Conservation (phyloP, 768 basidiomycete species). For the Baorangia bicolor region DNA sequence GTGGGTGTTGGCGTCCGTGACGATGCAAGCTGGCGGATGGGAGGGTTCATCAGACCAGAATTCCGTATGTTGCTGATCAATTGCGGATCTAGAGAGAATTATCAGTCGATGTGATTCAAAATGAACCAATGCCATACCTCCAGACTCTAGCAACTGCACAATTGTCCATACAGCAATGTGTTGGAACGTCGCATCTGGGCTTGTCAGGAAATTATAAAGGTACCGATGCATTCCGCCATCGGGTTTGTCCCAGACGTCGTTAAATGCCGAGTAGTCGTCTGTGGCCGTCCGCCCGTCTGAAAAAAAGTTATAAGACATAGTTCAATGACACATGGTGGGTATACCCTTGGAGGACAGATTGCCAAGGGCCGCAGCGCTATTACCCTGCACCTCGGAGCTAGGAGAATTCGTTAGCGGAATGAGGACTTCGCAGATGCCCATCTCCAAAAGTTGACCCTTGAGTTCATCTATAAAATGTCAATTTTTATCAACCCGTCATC, state of each 20-base stretch:
- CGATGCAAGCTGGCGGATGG: conserved; percentile 79
- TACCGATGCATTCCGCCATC: conserved; percentile 97
- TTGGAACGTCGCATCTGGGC: conserved; percentile 95
- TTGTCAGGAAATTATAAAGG: conserved; percentile 89
- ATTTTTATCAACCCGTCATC: background rate
- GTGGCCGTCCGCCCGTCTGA: conserved; percentile 72
- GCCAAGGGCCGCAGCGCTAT: conserved; percentile 95
- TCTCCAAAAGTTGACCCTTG: conserved; percentile 94
- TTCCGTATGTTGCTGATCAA: conserved; percentile 87
- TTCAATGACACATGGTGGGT: conserved; percentile 8
- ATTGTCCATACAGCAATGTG: conserved; percentile 99
- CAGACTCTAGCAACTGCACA: conserved; percentile 95
- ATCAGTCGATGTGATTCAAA: background rate
- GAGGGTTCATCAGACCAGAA: conserved; percentile 78
- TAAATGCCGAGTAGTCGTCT: conserved; percentile 96
- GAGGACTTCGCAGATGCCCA: conserved; percentile 97
- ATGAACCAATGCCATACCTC: conserved; percentile 48
- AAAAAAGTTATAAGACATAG: background rate
- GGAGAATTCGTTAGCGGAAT: conserved; percentile 96
- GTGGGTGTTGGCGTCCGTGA: conserved; percentile 68
- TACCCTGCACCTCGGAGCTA: conserved; percentile 97
- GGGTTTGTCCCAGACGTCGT: conserved; percentile 97
- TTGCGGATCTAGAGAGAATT: conserved; percentile 62
- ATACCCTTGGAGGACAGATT: conserved; percentile 95
- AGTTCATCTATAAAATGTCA: conserved; percentile 72